These are phyloP conservation scores for Leucocoprinus birnbaumii DNA, from an alignment of 768 basidiomycete genomes.

Conservation along the genomic window DNA sequence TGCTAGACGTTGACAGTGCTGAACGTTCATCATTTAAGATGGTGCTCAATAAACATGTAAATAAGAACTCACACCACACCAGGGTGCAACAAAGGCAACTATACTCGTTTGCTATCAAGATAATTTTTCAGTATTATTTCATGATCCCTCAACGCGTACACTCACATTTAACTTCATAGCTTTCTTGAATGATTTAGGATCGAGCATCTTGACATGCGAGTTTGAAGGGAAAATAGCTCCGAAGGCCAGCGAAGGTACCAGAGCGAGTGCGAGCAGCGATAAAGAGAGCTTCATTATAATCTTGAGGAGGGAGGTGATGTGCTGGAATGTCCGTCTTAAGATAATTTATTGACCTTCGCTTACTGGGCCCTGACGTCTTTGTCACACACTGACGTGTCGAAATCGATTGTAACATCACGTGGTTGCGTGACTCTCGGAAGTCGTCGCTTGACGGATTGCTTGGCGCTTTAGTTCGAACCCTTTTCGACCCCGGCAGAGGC, in stretches of 20 bases:
- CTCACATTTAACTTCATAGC: slow-evolving; percentile 76
- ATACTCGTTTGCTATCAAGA: slow-evolving; percentile 60
- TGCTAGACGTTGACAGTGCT: slow-evolving; percentile 85
- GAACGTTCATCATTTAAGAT: background rate
- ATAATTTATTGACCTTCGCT: slow-evolving; percentile 5
- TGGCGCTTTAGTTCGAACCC: too few relatives aligned
- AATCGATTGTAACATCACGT: background rate
- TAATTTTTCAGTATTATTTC: background rate
- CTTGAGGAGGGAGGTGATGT: background rate
- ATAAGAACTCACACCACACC: slow-evolving; percentile 71
- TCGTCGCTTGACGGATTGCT: too few relatives aligned
- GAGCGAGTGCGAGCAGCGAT: slow-evolving; percentile 32
- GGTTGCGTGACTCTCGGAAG: background rate
- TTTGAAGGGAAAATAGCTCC: slow-evolving; percentile 44
- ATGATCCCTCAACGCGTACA: slow-evolving; percentile 8
- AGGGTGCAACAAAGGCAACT: slow-evolving; percentile 93
- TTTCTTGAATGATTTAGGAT: slow-evolving; percentile 65
- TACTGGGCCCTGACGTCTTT: background rate
- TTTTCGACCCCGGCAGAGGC: too few relatives aligned
- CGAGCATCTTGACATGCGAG: slow-evolving; percentile 70
- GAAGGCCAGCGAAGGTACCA: slow-evolving; percentile 46
- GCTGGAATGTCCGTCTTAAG: background rate
- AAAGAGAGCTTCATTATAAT: slow-evolving; percentile 30
- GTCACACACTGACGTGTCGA: slow-evolving; percentile 10
- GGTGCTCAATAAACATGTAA: background rate